phyloP scores from a whole-genome alignment of 2,329 filamentous ascomycete genomes.

The Zymoseptoria brevis region DNA sequence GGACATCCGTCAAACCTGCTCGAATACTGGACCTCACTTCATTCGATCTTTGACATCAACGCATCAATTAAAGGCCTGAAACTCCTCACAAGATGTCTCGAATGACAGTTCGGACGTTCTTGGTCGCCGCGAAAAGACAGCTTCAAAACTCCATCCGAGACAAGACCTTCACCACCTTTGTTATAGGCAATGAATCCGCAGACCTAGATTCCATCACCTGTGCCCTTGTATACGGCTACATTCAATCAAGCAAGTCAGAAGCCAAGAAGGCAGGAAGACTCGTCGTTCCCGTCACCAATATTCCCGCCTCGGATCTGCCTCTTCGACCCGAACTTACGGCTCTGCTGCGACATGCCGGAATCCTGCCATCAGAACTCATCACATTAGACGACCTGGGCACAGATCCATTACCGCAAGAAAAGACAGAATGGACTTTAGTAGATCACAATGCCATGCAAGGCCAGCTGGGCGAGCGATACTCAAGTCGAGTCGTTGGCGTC shows the following conservation, averaged over 20 bases:
- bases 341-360: conserved; percentile 53
- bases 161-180: conserved; percentile 39
- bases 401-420: conserved; percentile 40
- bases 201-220: conserved; percentile 77
- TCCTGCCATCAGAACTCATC: conserved; percentile 55
- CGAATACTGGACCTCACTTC: background rate
- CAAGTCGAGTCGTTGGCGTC: conserved; percentile 51
- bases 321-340: conserved; percentile 66
- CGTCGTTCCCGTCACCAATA: conserved; percentile 66
- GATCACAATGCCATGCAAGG: conserved; percentile 72
- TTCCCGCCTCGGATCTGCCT: conserved; percentile 58
- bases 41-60: background rate
- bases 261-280: conserved; percentile 40
- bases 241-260: conserved; percentile 53
- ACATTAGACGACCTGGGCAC: conserved; percentile 52
- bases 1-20: background rate
- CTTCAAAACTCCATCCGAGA: conserved; percentile 35
- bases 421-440: conserved; percentile 64
- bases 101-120: conserved; percentile 40
- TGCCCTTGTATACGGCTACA: conserved; percentile 65
- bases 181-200: conserved; percentile 51
- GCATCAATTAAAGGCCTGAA: background rate
- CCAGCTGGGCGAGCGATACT: conserved; percentile 47
- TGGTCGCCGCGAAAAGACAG: conserved; percentile 37
- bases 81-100: conserved; percentile 29